These are phyloP conservation scores for Cercospora nicotianae DNA, from an alignment of 2,329 filamentous ascomycete species.

Conservation along the genomic window DNA sequence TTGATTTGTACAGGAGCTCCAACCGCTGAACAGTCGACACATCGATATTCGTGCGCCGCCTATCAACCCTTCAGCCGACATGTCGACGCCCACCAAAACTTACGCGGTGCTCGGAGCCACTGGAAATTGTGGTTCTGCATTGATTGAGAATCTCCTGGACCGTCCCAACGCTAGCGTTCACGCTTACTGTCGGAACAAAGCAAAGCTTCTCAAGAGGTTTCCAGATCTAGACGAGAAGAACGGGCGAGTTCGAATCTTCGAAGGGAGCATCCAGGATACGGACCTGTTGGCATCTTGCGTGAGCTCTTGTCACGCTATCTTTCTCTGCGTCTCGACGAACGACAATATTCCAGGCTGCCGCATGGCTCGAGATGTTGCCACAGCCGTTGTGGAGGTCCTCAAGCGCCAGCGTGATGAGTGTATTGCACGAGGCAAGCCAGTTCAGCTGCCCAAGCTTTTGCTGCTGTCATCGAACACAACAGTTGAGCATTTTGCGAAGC, in stretches of 20 bases:
- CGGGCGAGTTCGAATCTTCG: neutral
- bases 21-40: neutral
- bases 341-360: neutral
- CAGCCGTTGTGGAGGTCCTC: conserved; percentile 23
- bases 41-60: neutral
- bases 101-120: neutral
- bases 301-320: neutral
- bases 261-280: neutral
- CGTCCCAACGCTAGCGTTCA: neutral
- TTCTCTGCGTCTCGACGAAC: neutral
- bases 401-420: conserved; percentile 25
- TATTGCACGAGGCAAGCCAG: neutral
- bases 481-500: neutral
- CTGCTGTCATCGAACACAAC: conserved; percentile 2
- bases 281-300: neutral
- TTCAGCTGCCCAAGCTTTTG: neutral
- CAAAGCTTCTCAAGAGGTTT: neutral
- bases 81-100: neutral
- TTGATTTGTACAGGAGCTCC: neutral
- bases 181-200: neutral
- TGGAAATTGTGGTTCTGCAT: neutral
- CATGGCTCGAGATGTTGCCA: neutral
- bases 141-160: neutral
- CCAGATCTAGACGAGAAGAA: neutral
- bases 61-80: neutral